phyloP scores from a whole-genome alignment of 352 stramenopile species.

The Globisporangium ultimum region DNA sequence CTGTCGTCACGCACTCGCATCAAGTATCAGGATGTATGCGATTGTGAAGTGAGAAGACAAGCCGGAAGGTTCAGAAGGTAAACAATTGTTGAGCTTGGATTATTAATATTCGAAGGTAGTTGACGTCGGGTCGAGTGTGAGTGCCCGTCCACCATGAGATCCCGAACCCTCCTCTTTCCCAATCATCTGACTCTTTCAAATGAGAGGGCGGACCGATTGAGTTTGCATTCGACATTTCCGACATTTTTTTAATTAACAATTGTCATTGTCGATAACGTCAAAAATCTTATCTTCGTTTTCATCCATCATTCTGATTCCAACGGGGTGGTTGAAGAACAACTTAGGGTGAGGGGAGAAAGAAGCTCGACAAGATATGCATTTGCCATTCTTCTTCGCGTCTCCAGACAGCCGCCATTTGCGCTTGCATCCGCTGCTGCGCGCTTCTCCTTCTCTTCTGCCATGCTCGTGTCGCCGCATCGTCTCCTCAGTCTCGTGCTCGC shows the following conservation, averaged over 20 bases:
- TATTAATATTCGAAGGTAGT: neutral
- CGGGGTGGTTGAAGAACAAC: neutral
- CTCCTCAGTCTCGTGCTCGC: conserved; percentile 10
- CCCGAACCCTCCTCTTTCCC: neutral
- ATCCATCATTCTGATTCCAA: neutral
- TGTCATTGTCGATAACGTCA: neutral
- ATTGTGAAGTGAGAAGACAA: too few relatives aligned
- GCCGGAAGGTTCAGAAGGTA: too few relatives aligned
- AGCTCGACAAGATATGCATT: neutral
- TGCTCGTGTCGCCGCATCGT: neutral
- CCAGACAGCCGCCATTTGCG: too few relatives aligned
- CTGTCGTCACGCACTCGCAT: too few relatives aligned
- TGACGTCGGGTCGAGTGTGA: neutral
- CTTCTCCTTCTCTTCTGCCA: conserved; percentile 1
- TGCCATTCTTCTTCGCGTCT: too few relatives aligned
- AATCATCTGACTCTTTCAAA: neutral
- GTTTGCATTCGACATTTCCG: neutral
- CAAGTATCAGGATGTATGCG: too few relatives aligned
- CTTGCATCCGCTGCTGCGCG: neutral
- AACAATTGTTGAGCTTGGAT: too few relatives aligned
- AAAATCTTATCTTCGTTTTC: neutral
- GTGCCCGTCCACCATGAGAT: neutral
- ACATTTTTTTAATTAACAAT: neutral
- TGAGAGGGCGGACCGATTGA: neutral
- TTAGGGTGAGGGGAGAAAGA: neutral